phyloP scores from a whole-genome alignment of 2,329 filamentous ascomycete genomes.

The Curvularia sp. region DNA sequence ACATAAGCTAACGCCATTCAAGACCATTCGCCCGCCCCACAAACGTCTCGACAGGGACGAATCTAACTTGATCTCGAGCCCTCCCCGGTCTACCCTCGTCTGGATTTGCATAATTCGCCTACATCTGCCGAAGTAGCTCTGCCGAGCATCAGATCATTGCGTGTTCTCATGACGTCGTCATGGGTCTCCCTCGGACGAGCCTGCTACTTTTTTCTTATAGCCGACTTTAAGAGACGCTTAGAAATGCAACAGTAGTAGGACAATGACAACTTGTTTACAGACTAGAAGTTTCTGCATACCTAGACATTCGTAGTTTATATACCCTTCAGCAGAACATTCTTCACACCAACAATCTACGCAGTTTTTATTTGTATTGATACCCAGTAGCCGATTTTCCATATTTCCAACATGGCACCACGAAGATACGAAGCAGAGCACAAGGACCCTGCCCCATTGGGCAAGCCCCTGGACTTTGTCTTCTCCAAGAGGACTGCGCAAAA shows the following conservation, averaged over 20 bases:
- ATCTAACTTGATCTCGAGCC: constrained; percentile 6
- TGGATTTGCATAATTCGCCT: constrained; percentile 10
- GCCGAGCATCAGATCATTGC: neutral
- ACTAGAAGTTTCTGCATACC: neutral
- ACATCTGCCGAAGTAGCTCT: constrained; percentile 14
- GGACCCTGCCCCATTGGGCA: constrained; percentile 51
- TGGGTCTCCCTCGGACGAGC: constrained; percentile 1
- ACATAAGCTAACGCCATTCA: neutral
- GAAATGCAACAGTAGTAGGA: constrained; percentile 11
- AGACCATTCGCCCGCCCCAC: constrained; percentile 6
- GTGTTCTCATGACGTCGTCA: constrained; percentile 18
- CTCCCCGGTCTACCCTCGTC: neutral
- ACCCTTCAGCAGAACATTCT: neutral
- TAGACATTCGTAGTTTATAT: neutral
- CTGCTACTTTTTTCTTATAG: neutral
- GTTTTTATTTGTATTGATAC: constrained; percentile 8
- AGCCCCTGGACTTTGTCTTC: constrained; percentile 56
- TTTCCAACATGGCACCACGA: constrained; percentile 43
- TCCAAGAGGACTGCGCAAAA: constrained; percentile 66
- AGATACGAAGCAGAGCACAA: constrained; percentile 53
- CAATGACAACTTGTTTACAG: constrained; percentile 1
- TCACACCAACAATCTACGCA: neutral
- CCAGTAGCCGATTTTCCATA: neutral
- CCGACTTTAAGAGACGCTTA: constrained; percentile 7
- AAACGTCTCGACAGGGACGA: neutral